These are phyloP conservation scores for Laguncularia racemosa DNA, from an alignment of 345 rosid genomes.

Conservation along the genomic window DNA sequence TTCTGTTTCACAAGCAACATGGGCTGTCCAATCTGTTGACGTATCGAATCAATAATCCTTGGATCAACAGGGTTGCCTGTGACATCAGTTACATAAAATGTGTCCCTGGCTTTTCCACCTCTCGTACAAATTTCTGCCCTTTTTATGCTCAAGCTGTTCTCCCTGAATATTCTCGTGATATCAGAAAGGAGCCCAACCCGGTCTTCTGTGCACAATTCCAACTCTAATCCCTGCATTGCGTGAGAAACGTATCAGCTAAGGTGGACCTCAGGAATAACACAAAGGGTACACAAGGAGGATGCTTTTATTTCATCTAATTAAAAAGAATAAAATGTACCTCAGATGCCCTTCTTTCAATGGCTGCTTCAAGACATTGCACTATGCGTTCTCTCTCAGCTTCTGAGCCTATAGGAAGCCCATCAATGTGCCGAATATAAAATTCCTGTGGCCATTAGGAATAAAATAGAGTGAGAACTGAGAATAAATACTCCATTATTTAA, in stretches of 20 bases:
- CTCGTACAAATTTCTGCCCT: constrained; percentile 51
- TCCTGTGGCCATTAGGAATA: constrained; percentile 32
- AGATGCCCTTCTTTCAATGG: constrained; percentile 65
- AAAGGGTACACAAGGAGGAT: too few relatives aligned
- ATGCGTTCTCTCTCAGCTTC: constrained; percentile 78
- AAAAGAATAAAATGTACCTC: constrained; percentile 32
- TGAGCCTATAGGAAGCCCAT: constrained; percentile 66
- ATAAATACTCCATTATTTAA: not conserved
- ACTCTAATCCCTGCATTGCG: constrained; percentile 39
- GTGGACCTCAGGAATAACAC: too few relatives aligned
- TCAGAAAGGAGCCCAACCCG: constrained; percentile 50
- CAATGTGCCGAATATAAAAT: constrained; percentile 68
- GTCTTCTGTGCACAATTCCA: constrained; percentile 47
- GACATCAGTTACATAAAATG: constrained; percentile 46
- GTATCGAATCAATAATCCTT: constrained; percentile 32
- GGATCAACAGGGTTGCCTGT: constrained; percentile 39
- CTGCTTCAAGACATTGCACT: constrained; percentile 71
- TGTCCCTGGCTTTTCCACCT: constrained; percentile 37
- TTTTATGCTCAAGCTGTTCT: constrained; percentile 41
- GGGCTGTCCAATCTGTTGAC: constrained; percentile 29
- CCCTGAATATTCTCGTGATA: constrained; percentile 49
- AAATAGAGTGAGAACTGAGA: constrained; percentile 1
- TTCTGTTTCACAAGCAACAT: constrained; percentile 31
- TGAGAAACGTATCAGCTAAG: not conserved
- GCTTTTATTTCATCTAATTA: not conserved